phyloP scores from a whole-genome alignment of 2,329 filamentous ascomycete species.

The Aspergillus puulaauensis region DNA sequence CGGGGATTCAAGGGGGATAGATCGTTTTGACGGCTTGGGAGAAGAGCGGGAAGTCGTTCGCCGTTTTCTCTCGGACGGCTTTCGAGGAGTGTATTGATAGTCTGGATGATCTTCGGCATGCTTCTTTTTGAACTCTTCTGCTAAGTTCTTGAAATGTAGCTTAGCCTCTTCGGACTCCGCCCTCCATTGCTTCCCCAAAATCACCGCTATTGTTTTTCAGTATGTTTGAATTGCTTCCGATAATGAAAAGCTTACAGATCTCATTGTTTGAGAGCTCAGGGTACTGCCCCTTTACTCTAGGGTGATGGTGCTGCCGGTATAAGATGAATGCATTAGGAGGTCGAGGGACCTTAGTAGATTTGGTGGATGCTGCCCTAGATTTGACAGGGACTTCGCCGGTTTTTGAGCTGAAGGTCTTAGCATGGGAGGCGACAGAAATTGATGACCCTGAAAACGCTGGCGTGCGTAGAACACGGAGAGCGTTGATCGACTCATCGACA shows the following conservation, averaged over 20 bases:
- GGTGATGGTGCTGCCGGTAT: conserved; percentile 44
- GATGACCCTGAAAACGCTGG: conserved; percentile 24
- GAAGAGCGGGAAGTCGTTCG: conserved; percentile 38
- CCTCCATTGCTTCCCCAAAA: conserved; percentile 45
- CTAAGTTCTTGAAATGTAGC: conserved; percentile 37
- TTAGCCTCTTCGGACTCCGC: conserved; percentile 37
- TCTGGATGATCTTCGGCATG: conserved; percentile 42
- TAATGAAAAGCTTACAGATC: conserved; percentile 38
- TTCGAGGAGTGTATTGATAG: conserved; percentile 49
- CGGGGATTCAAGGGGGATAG: conserved; percentile 4
- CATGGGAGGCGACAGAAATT: conserved; percentile 23
- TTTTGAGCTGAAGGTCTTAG: conserved; percentile 15
- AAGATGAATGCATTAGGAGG: conserved; percentile 49
- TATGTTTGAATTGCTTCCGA: background rate
- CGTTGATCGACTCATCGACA: conserved; percentile 28
- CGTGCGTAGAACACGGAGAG: conserved; percentile 30
- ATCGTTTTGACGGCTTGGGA: conserved; percentile 8
- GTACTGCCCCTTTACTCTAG: conserved; percentile 36
- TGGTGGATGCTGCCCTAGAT: conserved; percentile 13
- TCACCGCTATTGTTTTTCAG: conserved; percentile 32
- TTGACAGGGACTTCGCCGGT: conserved; percentile 4
- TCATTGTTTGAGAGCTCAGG: conserved; percentile 47
- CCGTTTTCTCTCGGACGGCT: conserved; percentile 47
- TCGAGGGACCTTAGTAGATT: conserved; percentile 40
- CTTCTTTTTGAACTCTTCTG: conserved; percentile 40